phyloP scores from a whole-genome alignment of 805 yeast species.

The Suhomyces faveliae region DNA sequence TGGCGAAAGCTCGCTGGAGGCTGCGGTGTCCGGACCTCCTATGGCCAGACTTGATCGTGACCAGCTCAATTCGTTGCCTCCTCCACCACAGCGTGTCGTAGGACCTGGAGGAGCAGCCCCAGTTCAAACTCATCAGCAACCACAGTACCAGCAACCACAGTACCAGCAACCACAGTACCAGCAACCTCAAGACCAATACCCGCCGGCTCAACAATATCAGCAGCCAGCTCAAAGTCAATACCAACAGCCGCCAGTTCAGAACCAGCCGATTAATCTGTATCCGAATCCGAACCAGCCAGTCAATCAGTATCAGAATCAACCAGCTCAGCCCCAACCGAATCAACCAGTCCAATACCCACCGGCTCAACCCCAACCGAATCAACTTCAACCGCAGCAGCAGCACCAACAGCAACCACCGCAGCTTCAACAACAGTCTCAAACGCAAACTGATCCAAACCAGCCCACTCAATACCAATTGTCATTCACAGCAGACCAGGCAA shows the following conservation, averaged over 20 bases:
- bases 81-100: slow-evolving; percentile 37
- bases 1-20: not conserved
- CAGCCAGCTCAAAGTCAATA: not conserved
- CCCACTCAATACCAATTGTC: not conserved
- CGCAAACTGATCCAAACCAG: slow-evolving; percentile 1
- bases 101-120: too few relatives aligned
- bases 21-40: slow-evolving; percentile 10
- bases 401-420: not conserved
- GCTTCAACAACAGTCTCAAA: not conserved
- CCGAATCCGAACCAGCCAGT: too few relatives aligned
- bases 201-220: not conserved
- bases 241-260: not conserved
- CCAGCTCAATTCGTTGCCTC: slow-evolving; percentile 35
- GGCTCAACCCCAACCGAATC: too few relatives aligned
- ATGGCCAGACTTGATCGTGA: slow-evolving; percentile 17
- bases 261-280: too few relatives aligned
- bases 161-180: not conserved
- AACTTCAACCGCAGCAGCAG: not conserved
- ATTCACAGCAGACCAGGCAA: slow-evolving; percentile 6
- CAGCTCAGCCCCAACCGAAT: too few relatives aligned
- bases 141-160: slow-evolving; percentile 1
- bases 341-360: too few relatives aligned
- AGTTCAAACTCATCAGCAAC: not conserved
- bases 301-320: too few relatives aligned
- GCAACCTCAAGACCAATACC: slow-evolving; percentile 1